phyloP scores from a whole-genome alignment of 78 protist species.

The Dictyostelium brefeldianum region DNA sequence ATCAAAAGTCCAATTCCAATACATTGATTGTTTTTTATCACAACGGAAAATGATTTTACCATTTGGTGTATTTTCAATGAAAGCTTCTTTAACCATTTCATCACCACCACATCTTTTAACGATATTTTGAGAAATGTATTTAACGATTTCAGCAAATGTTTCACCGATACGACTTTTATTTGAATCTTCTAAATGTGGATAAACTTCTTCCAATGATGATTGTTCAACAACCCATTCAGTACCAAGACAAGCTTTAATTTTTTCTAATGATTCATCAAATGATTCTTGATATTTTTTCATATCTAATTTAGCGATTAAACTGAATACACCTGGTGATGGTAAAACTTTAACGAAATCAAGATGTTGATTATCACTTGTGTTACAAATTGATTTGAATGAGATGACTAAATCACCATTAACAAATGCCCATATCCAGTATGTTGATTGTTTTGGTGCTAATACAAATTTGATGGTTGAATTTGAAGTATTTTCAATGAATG shows the following conservation, averaged over 20 bases:
- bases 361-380: slow-evolving; percentile 9
- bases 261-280: slow-evolving; percentile 25
- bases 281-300: slow-evolving; percentile 26
- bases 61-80: slow-evolving; percentile 23
- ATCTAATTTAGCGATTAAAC: slow-evolving; percentile 27
- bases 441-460: slow-evolving; percentile 8
- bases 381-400: slow-evolving; percentile 16
- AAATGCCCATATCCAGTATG: slow-evolving; percentile 40
- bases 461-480: not conserved
- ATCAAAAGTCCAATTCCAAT: slow-evolving; percentile 36
- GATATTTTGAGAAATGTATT: slow-evolving; percentile 10
- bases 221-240: slow-evolving; percentile 44
- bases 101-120: slow-evolving; percentile 31
- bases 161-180: slow-evolving; percentile 45
- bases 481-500: slow-evolving; percentile 35
- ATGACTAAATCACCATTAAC: not conserved
- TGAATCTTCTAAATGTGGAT: slow-evolving; percentile 5
- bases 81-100: slow-evolving; percentile 67
- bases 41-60: slow-evolving; percentile 19
- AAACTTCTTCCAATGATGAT: slow-evolving; percentile 16
- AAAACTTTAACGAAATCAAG: slow-evolving; percentile 40
- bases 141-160: slow-evolving; percentile 12
- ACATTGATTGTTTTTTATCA: not conserved
- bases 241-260: slow-evolving; percentile 23
- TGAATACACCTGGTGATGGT: slow-evolving; percentile 54